Percentiles rank a stretch among this genome's conserved stretches.
Conservation (phyloP, 2,329 filamentous ascomycete genomes). For the Bipolaris gigantea region DNA sequence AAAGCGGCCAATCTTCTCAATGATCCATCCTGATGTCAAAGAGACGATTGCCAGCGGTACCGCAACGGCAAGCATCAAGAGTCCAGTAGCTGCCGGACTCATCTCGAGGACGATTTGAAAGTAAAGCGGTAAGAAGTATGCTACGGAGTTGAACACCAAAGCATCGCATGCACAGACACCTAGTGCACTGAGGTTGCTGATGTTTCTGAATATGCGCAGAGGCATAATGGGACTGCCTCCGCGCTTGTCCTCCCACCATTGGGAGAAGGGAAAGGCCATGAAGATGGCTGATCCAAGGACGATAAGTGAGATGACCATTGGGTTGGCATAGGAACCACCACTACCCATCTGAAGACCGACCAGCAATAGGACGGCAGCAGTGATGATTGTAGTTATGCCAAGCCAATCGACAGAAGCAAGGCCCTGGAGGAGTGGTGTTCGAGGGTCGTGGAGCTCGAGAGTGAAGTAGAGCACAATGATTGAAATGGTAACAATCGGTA, state of each 20-base stretch:
- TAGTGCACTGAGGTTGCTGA: slow-evolving; percentile 61
- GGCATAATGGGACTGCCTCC: slow-evolving; percentile 69
- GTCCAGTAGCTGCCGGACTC: slow-evolving; percentile 59
- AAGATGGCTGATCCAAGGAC: slow-evolving; percentile 52
- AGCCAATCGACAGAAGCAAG: slow-evolving; percentile 58
- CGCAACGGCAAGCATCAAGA: slow-evolving; percentile 64
- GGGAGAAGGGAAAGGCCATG: slow-evolving; percentile 59
- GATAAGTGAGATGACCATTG: slow-evolving; percentile 56
- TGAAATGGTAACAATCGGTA: slow-evolving; percentile 54
- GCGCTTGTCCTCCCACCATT: slow-evolving; percentile 64
- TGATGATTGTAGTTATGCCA: slow-evolving; percentile 54
- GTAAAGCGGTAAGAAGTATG: slow-evolving; percentile 74
- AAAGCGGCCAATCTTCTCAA: slow-evolving; percentile 50
- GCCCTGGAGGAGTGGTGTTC: slow-evolving; percentile 50
- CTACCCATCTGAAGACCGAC: slow-evolving; percentile 58
- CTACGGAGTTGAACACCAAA: slow-evolving; percentile 64
- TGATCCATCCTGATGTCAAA: slow-evolving; percentile 51
- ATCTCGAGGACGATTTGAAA: slow-evolving; percentile 69
- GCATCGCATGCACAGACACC: slow-evolving; percentile 53
- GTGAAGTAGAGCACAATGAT: slow-evolving; percentile 56
- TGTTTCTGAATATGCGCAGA: slow-evolving; percentile 62
- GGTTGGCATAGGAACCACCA: slow-evolving; percentile 50
- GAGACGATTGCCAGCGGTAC: slow-evolving; percentile 50
- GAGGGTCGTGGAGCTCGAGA: slow-evolving; percentile 57
- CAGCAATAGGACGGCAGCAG: slow-evolving; percentile 54